Conservation (phyloP, 1,139 yeast genomes). For the Saccharomyces hybrid region DNA sequence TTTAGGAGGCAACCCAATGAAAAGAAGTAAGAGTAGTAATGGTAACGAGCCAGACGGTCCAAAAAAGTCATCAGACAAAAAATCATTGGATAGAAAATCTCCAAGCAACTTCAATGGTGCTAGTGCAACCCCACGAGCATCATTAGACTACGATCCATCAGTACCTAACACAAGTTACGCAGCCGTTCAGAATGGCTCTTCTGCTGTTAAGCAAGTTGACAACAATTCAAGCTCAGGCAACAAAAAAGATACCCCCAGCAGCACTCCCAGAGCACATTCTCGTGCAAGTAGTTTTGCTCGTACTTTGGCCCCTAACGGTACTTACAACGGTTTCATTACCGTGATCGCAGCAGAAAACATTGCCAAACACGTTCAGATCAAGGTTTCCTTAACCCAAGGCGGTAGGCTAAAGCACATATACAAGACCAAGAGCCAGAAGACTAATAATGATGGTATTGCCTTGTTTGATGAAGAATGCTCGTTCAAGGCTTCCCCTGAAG, state of each 20-base stretch:
- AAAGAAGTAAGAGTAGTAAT: not conserved
- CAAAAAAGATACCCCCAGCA: constrained; percentile 6
- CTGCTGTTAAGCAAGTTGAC: constrained; percentile 5
- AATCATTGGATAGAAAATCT: constrained; percentile 1
- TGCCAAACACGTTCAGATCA: constrained; percentile 42
- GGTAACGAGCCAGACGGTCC: not conserved
- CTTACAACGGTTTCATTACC: constrained; percentile 49
- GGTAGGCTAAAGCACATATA: constrained; percentile 51
- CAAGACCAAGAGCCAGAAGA: constrained; percentile 58
- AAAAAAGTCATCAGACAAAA: constrained; percentile 5
- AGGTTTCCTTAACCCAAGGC: constrained; percentile 44
- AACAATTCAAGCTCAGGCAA: not conserved
- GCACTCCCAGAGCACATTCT: constrained; percentile 17
- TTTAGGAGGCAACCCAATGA: constrained; percentile 12
- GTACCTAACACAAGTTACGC: constrained; percentile 27
- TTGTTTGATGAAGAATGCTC: constrained; percentile 60
- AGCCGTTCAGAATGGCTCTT: constrained; percentile 15
- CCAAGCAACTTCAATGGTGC: constrained; percentile 2
- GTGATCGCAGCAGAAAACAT: constrained; percentile 37
- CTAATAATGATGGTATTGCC: constrained; percentile 40
- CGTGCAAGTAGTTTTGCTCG: constrained; percentile 34
- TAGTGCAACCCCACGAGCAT: constrained; percentile 8
- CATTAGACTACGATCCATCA: constrained; percentile 25
- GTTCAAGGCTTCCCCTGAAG: constrained; percentile 59
- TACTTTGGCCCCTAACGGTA: constrained; percentile 36